Evolutionary conservation across 2,329 filamentous ascomycete genomes (phyloP), one percentile per base, ranked within the genome.

Genomic region (Fusarium metavorans): DNA sequence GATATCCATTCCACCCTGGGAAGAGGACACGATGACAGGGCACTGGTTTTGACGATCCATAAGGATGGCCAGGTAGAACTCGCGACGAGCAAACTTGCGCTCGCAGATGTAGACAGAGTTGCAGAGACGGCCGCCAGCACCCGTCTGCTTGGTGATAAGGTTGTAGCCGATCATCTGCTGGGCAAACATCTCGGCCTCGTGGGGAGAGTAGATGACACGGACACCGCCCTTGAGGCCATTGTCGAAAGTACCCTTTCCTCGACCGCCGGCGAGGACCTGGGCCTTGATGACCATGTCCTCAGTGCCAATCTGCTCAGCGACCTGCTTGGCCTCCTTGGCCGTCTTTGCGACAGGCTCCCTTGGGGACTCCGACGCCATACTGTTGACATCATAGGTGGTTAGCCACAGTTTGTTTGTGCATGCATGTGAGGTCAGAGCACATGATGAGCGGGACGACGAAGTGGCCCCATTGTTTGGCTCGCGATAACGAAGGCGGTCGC

Each of bases 231-330:
- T 99, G 84, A 99, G 92, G 81, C 97, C 97, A 86, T 98, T 98
- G 88, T 98, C 95, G 83, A 99, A 99, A 80, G 92, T 93, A 79
- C 97, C 97, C 90, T 99, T 99, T 87, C 97, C 97, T 88, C 97
- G 94, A 77, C 97, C 97, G 87, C 97, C 97, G 74, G 97, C 97
- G 74, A 99, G 93, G 72, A 99, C 97, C 89, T 99, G 97, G 73
- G 97, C 97, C 91, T 99, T 99, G 91, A 99, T 98, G 80, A 99
- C 97, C 92, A 98, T 96, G 85, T 99, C 97, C 83, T 97, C 96
- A 80, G 90, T 93, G 88, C 95, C 94, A 82, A 99, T 97, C 77
- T 92, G 88, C 88, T 96, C 95, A 68, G 97, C 97, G 81, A 98
- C 91, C 80, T 91, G 88, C 90, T 98, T 96, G 78, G 97, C 97